phyloP scores from a whole-genome alignment of 164 flowering plant species.

The Kalanchoe fedtschenkoi region DNA sequence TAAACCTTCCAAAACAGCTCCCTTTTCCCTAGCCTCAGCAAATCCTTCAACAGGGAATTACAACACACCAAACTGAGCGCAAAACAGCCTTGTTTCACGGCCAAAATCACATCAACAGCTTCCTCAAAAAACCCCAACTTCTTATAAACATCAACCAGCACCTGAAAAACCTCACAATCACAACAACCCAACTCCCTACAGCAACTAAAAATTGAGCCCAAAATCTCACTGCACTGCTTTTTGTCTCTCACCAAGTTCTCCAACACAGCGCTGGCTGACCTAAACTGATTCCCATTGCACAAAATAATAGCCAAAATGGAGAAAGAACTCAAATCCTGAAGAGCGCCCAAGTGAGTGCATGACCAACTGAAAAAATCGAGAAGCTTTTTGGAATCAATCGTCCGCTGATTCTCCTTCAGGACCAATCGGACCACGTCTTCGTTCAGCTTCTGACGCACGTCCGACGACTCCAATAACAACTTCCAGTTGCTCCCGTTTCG shows the following conservation, averaged over 20 bases:
- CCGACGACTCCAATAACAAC: constrained; percentile 28
- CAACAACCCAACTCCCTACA: constrained; percentile 14
- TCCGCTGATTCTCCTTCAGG: constrained; percentile 22
- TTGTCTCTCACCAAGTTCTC: constrained; percentile 27
- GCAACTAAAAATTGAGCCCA: constrained; percentile 24
- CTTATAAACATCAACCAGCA: constrained; percentile 43
- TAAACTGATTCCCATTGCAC: constrained; percentile 31
- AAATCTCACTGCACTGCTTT: constrained; percentile 16
- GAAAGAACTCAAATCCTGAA: constrained; percentile 33
- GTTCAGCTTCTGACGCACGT: constrained; percentile 25
- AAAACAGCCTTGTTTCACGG: constrained; percentile 16
- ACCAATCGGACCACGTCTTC: constrained; percentile 34
- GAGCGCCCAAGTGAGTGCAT: constrained; percentile 17
- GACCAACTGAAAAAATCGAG: constrained; percentile 61
- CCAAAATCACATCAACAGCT: constrained; percentile 34
- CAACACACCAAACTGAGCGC: constrained; percentile 36
- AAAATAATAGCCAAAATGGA: constrained; percentile 37
- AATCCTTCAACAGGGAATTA: constrained; percentile 56
- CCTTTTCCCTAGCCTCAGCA: constrained; percentile 33
- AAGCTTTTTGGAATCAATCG: constrained; percentile 32
- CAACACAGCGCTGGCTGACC: constrained; percentile 26
- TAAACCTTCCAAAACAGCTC: constrained; percentile 64
- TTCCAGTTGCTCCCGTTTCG: constrained; percentile 30
- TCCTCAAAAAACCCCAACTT: constrained; percentile 36
- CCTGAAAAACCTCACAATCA: constrained; percentile 29